Percentiles rank a stretch among this genome's conserved stretches.
Evolutionary conservation across 495 filamentous ascomycete species (phyloP).

Genomic region (Tuber borchii): DNA sequence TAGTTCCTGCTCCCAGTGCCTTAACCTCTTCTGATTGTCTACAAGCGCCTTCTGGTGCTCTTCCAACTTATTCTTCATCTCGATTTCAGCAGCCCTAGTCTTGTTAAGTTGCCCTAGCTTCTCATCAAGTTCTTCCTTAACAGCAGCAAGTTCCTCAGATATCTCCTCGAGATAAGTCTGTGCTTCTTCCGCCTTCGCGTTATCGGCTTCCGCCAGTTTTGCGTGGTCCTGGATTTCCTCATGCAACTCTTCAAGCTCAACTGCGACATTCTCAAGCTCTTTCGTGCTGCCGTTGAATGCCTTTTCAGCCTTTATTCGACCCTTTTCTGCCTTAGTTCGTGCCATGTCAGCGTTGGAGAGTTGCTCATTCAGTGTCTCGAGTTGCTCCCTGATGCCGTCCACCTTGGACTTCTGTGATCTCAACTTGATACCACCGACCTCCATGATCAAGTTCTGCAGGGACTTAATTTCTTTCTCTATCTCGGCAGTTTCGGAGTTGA

Average conservation of each 20-base stretch:
- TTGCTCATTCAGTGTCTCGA: conserved; percentile 69
- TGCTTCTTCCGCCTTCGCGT: conserved; percentile 73
- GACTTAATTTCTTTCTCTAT: conserved; percentile 86
- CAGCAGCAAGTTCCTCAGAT: conserved; percentile 65
- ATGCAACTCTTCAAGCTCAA: conserved; percentile 67
- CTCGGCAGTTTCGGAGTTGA: conserved; percentile 71
- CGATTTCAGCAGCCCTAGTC: conserved; percentile 83
- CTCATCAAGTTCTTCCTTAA: conserved; percentile 81
- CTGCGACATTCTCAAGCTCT: conserved; percentile 63
- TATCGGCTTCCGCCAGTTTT: conserved; percentile 63
- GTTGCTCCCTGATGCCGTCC: conserved; percentile 83
- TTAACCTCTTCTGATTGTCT: conserved; percentile 78
- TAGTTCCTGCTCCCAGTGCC: conserved; percentile 84
- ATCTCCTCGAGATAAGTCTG: conserved; percentile 72
- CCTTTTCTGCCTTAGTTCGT: conserved; percentile 86
- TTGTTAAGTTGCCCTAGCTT: conserved; percentile 83
- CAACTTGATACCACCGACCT: conserved; percentile 87
- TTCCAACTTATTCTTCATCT: conserved; percentile 96
- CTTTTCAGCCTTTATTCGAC: conserved; percentile 77
- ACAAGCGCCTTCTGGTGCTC: conserved; percentile 83
- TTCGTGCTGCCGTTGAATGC: conserved; percentile 64
- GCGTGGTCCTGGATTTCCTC: conserved; percentile 70
- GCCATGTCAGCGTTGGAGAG: conserved; percentile 77
- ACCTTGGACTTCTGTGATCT: conserved; percentile 87
- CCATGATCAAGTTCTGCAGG: conserved; percentile 95